Evolutionary conservation across 371 early-diverging fungal genomes (phyloP), one percentile per base, ranked within the genome.

Genomic region (Mucor saturninus): DNA sequence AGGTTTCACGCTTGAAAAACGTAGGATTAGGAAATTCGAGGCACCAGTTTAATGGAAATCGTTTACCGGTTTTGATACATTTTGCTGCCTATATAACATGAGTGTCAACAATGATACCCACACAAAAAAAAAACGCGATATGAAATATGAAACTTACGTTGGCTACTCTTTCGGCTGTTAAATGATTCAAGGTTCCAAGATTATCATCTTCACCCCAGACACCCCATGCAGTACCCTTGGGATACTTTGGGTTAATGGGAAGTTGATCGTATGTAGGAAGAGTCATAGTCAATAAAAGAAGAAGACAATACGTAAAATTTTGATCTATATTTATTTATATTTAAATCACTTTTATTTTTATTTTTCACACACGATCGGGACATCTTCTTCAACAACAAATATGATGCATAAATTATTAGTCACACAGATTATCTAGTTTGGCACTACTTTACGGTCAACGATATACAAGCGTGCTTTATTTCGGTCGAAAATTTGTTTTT

Each of bases 191-290:
- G n/a, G 80, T 77, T 21, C 80, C 80, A 30, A 72, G 55, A n/a
- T 77, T 72, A 42, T 80, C 80, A 39, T 80, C 73, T 37, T 76
- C 66, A 1, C 80, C 80, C 72, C 75, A 80, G 4, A 80, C 21
- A 37, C 80, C 80, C 80, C 80, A 80, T 11, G 80, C 75, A 3
- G 77, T 68, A 13, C 65, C 40, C 11, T 57, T 49, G 11, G 70
- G 70, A n/a, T 64, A 64, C 28, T 69, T 61, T 11, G 49, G 51
- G 39, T 65, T 58, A 38, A 69, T 59, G 8, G 70, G 70, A n/a
- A 69, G 31, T 31, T 69, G 49, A 31, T 69, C 70, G 31, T 65
- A 69, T 5, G 65, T 61, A 26, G 70, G 70, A 37, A 69, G 54
- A 48, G 48, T 29, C 40, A 59, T 59, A 21, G 8, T 26, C 5